Conservation (phyloP, 177 flowering plant species). For the Telopea speciosissima region DNA sequence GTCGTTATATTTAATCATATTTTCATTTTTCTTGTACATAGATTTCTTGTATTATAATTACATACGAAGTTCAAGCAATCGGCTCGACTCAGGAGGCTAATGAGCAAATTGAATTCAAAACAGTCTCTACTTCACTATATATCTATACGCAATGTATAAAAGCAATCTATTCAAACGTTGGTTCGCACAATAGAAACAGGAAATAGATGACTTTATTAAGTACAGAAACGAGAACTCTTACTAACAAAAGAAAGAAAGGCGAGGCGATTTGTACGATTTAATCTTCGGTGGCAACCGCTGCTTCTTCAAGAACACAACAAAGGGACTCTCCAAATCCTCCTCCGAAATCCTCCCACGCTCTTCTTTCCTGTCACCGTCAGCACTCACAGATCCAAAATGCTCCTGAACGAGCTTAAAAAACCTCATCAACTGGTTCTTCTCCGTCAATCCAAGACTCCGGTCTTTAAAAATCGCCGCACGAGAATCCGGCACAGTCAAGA, state of each 20-base stretch:
- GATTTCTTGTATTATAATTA: too few species aligned
- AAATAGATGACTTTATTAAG: too few species aligned
- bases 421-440: constrained; percentile 75
- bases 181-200: background rate
- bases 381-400: constrained; percentile 26
- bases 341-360: constrained; percentile 34
- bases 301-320: constrained; percentile 57
- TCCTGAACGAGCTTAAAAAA: constrained; percentile 78
- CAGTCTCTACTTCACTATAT: too few species aligned
- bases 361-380: constrained; percentile 10
- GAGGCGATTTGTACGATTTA: constrained; percentile 59
- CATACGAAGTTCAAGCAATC: too few species aligned
- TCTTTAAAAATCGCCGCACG: constrained; percentile 76
- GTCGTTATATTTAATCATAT: too few species aligned
- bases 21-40: too few species aligned
- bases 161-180: background rate
- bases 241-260: constrained; percentile 36
- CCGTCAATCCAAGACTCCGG: constrained; percentile 39
- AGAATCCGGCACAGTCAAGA: constrained; percentile 66
- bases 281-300: constrained; percentile 68
- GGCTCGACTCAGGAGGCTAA: too few species aligned
- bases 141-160: background rate
- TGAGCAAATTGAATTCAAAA: too few species aligned
- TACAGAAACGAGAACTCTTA: constrained; percentile 25
- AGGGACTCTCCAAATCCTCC: constrained; percentile 79